Percentiles rank a stretch among this genome's conserved stretches.
These are phyloP conservation scores for Areca catechu DNA, from an alignment of 176 grass and related monocot genomes.

Conservation along the genomic window DNA sequence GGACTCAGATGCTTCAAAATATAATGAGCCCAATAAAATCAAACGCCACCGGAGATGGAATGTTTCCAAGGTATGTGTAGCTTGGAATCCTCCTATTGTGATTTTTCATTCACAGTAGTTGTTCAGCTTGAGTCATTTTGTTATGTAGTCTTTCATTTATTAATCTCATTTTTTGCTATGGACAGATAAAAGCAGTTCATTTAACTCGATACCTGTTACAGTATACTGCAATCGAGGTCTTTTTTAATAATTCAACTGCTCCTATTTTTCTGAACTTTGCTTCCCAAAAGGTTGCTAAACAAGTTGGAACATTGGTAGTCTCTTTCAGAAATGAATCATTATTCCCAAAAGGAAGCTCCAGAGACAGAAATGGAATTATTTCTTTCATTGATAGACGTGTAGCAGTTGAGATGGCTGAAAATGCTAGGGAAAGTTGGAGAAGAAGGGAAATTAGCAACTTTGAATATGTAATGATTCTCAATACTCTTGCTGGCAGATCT, in stretches of 20 bases:
- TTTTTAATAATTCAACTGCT: conserved; percentile 75
- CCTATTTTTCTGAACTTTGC: conserved; percentile 90
- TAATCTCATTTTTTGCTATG: conserved; percentile 18
- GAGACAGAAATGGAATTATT: conserved; percentile 76
- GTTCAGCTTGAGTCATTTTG: no score
- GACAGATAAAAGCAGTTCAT: conserved; percentile 92
- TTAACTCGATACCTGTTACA: conserved; percentile 91
- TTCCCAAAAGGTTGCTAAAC: conserved; percentile 93
- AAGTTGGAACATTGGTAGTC: conserved; percentile 64
- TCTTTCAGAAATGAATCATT: conserved; percentile 89
- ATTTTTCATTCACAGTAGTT: neutral
- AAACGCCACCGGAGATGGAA: conserved; percentile 95
- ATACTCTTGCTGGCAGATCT: conserved; percentile 87
- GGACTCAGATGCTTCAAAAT: conserved; percentile 26
- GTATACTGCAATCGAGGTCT: conserved; percentile 87
- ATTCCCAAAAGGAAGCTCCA: conserved; percentile 75
- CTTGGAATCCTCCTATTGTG: neutral
- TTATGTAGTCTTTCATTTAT: no score
- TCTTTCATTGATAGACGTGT: conserved; percentile 81
- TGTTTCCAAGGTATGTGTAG: conserved; percentile 45
- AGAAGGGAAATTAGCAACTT: conserved; percentile 96
- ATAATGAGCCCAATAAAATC: conserved; percentile 63
- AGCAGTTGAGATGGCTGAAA: conserved; percentile 88
- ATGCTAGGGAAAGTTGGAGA: conserved; percentile 84
- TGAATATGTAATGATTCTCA: conserved; percentile 93